Evolutionary conservation across 805 yeast genomes (phyloP).

Genomic region (Schwanniomyces sp.): DNA sequence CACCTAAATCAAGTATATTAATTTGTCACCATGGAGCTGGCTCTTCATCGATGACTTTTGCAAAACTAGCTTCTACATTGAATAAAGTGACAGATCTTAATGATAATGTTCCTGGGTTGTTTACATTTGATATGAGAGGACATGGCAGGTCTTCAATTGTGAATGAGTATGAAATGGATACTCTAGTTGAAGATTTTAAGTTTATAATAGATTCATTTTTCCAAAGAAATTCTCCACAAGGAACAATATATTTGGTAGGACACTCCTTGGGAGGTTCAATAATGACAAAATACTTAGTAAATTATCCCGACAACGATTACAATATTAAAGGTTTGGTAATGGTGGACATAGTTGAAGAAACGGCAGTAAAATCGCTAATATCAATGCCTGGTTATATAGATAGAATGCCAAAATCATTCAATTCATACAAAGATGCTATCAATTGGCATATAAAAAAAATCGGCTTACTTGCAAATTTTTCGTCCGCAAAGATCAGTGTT

Average conservation of each 20-base stretch:
- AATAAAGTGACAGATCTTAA: slow-evolving; percentile 9
- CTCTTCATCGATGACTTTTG: slow-evolving; percentile 79
- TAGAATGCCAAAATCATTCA: slow-evolving; percentile 64
- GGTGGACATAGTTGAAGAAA: slow-evolving; percentile 93
- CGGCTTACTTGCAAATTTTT: slow-evolving; percentile 50
- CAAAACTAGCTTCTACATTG: slow-evolving; percentile 40
- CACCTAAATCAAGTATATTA: slow-evolving; percentile 51
- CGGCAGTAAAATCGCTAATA: slow-evolving; percentile 69
- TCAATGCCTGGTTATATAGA: slow-evolving; percentile 67
- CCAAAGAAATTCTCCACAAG: slow-evolving; percentile 8
- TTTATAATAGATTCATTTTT: slow-evolving; percentile 45
- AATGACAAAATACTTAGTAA: slow-evolving; percentile 50
- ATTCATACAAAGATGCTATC: slow-evolving; percentile 56
- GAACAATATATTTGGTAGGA: slow-evolving; percentile 64
- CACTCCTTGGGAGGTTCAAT: slow-evolving; percentile 95
- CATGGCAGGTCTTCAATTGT: slow-evolving; percentile 56
- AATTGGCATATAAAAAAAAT: slow-evolving; percentile 73
- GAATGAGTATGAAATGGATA: slow-evolving; percentile 42
- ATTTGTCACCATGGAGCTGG: slow-evolving; percentile 96
- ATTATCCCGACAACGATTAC: slow-evolving; percentile 14
- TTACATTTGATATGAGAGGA: slow-evolving; percentile 80
- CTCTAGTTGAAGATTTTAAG: slow-evolving; percentile 59
- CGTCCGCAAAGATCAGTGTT: slow-evolving; percentile 74
- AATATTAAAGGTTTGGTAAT: slow-evolving; percentile 66
- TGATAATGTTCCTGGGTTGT: slow-evolving; percentile 49